Percentiles rank a stretch among this genome's conserved stretches.
Conservation (phyloP, 2,329 filamentous ascomycete genomes). For the Pseudogymnoascus sp. region DNA sequence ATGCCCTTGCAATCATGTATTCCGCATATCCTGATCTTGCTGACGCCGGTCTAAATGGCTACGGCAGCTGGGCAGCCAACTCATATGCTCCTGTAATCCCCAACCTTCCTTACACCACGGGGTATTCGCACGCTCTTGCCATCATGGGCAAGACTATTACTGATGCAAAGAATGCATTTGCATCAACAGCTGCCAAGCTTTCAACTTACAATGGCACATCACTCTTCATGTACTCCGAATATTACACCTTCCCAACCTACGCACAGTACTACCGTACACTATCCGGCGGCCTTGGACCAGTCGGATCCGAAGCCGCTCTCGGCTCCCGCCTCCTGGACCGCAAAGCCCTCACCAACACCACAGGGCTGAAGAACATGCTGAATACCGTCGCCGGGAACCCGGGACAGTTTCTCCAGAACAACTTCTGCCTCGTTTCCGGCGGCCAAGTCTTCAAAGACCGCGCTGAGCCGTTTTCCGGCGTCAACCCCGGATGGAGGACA, state of each 20-base stretch:
- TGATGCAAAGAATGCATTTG: conserved; percentile 21
- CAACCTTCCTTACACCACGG: conserved; percentile 20
- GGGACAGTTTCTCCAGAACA: conserved; percentile 21
- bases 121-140: conserved; percentile 27
- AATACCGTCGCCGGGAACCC: conserved; percentile 24
- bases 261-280: conserved; percentile 27
- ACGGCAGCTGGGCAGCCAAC: conserved; percentile 26
- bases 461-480: conserved; percentile 22
- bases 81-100: conserved; percentile 21
- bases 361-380: conserved; percentile 21
- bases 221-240: conserved; percentile 17
- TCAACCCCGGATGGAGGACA: conserved; percentile 27
- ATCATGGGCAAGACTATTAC: conserved; percentile 23
- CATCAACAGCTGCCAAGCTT: conserved; percentile 15
- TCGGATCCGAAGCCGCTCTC: conserved; percentile 11
- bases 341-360: conserved; percentile 18
- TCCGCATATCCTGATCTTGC: conserved; percentile 29
- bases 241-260: conserved; percentile 22
- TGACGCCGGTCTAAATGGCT: conserved; percentile 25
- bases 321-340: conserved; percentile 27
- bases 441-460: conserved; percentile 27
- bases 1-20: conserved; percentile 26
- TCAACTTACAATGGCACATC: conserved; percentile 19
- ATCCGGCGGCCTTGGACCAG: conserved; percentile 18
- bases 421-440: conserved; percentile 26